These are phyloP conservation scores for Salix viminalis DNA, from an alignment of 345 rosid species.

Conservation along the genomic window DNA sequence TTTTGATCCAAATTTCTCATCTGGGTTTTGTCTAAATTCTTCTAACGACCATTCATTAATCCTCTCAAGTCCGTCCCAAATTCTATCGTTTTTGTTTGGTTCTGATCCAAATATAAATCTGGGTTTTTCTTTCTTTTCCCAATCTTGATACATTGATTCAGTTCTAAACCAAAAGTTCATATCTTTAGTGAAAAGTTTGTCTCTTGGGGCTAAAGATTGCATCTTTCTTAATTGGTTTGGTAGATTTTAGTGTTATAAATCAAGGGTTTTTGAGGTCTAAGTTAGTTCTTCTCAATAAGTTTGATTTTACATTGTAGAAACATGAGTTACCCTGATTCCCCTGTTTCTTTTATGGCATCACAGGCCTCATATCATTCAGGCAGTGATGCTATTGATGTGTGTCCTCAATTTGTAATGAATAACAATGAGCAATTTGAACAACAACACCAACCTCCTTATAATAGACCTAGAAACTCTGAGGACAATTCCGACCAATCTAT, in stretches of 20 bases:
- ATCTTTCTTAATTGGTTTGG: not conserved
- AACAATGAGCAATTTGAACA: conserved; percentile 43
- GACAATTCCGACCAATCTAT: conserved; percentile 35
- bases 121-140: not conserved
- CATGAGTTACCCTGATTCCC: conserved; percentile 59
- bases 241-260: not conserved
- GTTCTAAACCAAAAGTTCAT: not conserved
- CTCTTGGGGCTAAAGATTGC: not conserved
- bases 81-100: not conserved
- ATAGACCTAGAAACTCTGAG: conserved; percentile 61
- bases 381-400: conserved; percentile 50
- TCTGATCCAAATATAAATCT: not conserved
- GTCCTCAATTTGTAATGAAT: conserved; percentile 52
- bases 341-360: conserved; percentile 36
- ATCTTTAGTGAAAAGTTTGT: not conserved
- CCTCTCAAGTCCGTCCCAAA: conserved; percentile 12
- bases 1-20: not conserved
- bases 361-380: conserved; percentile 27
- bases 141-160: not conserved
- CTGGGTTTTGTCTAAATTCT: not conserved
- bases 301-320: conserved; percentile 2
- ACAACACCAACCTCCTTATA: conserved; percentile 43
- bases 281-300: not conserved
- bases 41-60: conserved; percentile 4
- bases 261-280: not conserved